These are phyloP conservation scores for Trichophyton equinum DNA, from an alignment of 2,329 filamentous ascomycete species.

Conservation along the genomic window DNA sequence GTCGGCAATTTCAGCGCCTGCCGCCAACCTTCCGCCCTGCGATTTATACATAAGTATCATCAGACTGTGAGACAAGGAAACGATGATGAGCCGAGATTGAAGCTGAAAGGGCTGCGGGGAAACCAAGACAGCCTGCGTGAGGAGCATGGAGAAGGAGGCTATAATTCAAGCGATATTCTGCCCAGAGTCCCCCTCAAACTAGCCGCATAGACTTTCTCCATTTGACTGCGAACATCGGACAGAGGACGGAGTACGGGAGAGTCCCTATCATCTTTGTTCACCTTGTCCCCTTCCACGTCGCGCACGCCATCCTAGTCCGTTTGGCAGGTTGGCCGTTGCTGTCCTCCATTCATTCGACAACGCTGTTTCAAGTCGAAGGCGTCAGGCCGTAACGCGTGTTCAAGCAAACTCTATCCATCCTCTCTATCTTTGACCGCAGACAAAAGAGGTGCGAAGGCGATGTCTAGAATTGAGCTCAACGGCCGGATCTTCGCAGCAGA, in stretches of 20 bases:
- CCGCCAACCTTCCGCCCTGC: not conserved
- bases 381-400: constrained; percentile 4
- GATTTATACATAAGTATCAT: too few species aligned
- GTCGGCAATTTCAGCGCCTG: not conserved
- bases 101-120: not conserved
- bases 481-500: not conserved
- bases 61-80: too few species aligned
- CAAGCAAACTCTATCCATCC: not conserved
- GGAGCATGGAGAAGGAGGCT: too few species aligned
- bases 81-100: not conserved
- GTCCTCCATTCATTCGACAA: not conserved
- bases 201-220: constrained; percentile 6
- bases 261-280: not conserved
- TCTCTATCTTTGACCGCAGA: not conserved
- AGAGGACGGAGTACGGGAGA: not conserved
- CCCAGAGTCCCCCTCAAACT: too few species aligned
- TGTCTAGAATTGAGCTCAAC: not conserved
- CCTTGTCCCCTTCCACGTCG: not conserved
- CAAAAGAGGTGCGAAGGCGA: not conserved
- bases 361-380: not conserved
- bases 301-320: not conserved
- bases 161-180: too few species aligned
- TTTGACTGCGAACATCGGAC: not conserved
- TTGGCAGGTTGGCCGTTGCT: not conserved
- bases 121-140: not conserved